Evolutionary conservation across 129 eudicot species (phyloP).

Genomic region (Solidago caesia): DNA sequence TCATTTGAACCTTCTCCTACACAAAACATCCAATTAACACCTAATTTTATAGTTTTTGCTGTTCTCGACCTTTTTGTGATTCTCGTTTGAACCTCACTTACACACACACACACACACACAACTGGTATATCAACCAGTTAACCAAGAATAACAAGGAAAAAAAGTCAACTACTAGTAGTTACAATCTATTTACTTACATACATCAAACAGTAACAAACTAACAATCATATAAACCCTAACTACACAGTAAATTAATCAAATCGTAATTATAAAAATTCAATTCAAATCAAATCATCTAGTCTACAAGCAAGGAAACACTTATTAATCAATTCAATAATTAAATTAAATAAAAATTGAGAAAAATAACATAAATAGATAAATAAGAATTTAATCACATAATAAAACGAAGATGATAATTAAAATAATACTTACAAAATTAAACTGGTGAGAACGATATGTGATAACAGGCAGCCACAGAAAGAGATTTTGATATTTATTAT

Average conservation of each 20-base stretch:
- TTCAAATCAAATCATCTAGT: not conserved
- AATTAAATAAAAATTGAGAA: not conserved
- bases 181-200: not conserved
- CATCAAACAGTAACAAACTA: not conserved
- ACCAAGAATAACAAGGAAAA: not conserved
- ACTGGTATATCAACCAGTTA: conserved; percentile 8
- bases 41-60: no score
- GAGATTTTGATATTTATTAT: not conserved
- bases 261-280: not conserved
- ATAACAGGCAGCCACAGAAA: not conserved
- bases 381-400: not conserved
- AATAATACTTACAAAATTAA: not conserved
- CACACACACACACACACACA: not conserved
- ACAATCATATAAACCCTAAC: conserved; percentile 11
- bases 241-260: not conserved
- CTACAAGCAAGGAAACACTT: conserved; percentile 20
- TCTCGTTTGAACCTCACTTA: no score
- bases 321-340: not conserved
- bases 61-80: no score
- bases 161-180: conserved; percentile 19
- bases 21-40: no score
- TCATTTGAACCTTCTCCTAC: no score
- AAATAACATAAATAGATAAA: not conserved
- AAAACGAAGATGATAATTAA: not conserved
- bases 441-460: not conserved